phyloP scores from a whole-genome alignment of 140 eudicot genomes.

The Senecio squalidus region DNA sequence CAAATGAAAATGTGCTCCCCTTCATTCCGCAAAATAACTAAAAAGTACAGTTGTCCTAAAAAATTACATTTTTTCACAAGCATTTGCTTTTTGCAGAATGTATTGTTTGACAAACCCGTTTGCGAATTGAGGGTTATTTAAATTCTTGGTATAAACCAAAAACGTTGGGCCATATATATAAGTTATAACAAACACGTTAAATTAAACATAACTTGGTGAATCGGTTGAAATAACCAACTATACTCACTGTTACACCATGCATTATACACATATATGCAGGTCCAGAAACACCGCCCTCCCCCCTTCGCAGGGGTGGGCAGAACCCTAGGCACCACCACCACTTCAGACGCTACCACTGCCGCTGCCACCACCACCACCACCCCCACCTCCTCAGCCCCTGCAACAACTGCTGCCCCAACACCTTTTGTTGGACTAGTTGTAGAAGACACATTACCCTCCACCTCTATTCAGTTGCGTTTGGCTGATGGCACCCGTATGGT shows the following conservation, averaged over 20 bases:
- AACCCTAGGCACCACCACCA: conserved; percentile 46
- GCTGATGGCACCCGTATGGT: conserved; percentile 94
- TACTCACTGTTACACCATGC: not conserved
- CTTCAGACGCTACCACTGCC: conserved; percentile 29
- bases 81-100: too few species aligned
- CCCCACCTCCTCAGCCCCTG: conserved; percentile 30
- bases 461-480: conserved; percentile 81
- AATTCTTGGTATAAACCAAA: too few species aligned
- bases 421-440: conserved; percentile 60
- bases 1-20: too few species aligned
- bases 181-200: not conserved
- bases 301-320: conserved; percentile 78
- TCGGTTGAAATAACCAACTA: not conserved
- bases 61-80: too few species aligned
- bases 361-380: conserved; percentile 54
- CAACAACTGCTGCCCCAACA: conserved; percentile 41
- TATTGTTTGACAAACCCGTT: too few species aligned
- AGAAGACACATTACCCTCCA: conserved; percentile 56
- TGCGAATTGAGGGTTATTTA: too few species aligned
- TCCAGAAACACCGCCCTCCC: conserved; percentile 37
- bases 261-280: conserved; percentile 32
- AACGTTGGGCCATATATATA: too few species aligned
- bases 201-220: too few species aligned
- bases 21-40: too few species aligned
- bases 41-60: too few species aligned